phyloP scores from a whole-genome alignment of 352 stramenopile species.

The Phytophthora tentaculata region DNA sequence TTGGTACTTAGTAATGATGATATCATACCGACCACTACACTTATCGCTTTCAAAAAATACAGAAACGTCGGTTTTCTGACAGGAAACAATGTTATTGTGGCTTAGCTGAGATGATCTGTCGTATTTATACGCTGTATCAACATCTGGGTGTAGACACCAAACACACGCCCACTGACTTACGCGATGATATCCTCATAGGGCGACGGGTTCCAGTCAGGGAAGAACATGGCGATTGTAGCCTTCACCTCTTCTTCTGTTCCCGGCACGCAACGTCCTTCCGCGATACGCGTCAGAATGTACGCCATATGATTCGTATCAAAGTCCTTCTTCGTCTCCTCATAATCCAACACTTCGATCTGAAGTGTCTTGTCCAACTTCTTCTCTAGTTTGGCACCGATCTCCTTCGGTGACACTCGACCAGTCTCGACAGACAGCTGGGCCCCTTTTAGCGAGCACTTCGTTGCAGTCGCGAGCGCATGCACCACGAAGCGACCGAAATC shows the following conservation, averaged over 20 bases:
- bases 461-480: constrained; percentile 14
- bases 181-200: constrained; percentile 28
- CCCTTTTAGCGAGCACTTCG: constrained; percentile 19
- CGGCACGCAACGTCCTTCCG: constrained; percentile 21
- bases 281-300: constrained; percentile 25
- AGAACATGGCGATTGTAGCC: constrained; percentile 27
- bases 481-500: constrained; percentile 33
- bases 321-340: constrained; percentile 32
- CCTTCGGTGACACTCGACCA: constrained; percentile 19
- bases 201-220: constrained; percentile 32
- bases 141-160: too few species aligned
- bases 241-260: constrained; percentile 21
- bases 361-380: constrained; percentile 39
- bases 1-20: too few species aligned
- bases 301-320: constrained; percentile 22
- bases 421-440: constrained; percentile 22
- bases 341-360: constrained; percentile 17
- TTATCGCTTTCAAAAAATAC: too few species aligned
- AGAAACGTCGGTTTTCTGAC: too few species aligned
- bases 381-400: constrained; percentile 23
- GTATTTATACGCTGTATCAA: too few species aligned
- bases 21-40: too few species aligned
- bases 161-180: background rate
- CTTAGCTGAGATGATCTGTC: too few species aligned
- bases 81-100: too few species aligned